Base-by-base conservation (phyloP, 148 eudicot species). In the Agrostemma githago region DNA sequence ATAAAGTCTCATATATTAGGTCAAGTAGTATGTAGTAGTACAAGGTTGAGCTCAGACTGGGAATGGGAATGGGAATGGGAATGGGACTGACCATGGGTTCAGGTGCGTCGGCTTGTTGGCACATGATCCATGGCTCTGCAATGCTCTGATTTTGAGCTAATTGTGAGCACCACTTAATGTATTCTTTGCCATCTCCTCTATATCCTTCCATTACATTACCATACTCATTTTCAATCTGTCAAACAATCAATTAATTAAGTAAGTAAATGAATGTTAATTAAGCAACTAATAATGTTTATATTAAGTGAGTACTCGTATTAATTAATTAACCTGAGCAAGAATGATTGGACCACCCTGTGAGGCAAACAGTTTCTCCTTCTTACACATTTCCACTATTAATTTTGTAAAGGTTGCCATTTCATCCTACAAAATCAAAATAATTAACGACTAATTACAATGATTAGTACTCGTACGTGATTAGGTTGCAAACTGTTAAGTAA, bases 61-160 rank as follows among this genome's bases (percentile, higher is more conserved):
- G 15, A 39, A 80, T 81, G 75, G 2, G 15, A 39, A 80, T 81
- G 75, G 93, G 94, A 26, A 5, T 63, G 17, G 10, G 41, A 41
- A 8, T 72, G 44, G 2, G 15, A 39, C 81, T 81, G 75, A 90
- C 98, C 78, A 93, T 76, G 15, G 93, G 94, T 74, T 93, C 96
- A 0, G 98, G 96, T 66, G 98, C 91, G 79, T 89, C 96, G 5
- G 86, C 88, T 76, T 93, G 87, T 78, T 87, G 89, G 83, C 98
- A 93, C 98, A 93, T 93, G 46, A 88, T 84, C 98, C 98, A 93
- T 1, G 98, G 98, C 54, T 90, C 98, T 14, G 96, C 96, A 4
- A 96, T 93, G 17, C 72, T 78, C 70, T 83, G 80, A 46, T 78
- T 84, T 57, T 89, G 79, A 14, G 98, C 98, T 92, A 90, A 88